Evolutionary conservation across 169 alveolate species (phyloP), one percentile per base, ranked within the genome.

Genomic region (Plasmodium cynomolgi): DNA sequence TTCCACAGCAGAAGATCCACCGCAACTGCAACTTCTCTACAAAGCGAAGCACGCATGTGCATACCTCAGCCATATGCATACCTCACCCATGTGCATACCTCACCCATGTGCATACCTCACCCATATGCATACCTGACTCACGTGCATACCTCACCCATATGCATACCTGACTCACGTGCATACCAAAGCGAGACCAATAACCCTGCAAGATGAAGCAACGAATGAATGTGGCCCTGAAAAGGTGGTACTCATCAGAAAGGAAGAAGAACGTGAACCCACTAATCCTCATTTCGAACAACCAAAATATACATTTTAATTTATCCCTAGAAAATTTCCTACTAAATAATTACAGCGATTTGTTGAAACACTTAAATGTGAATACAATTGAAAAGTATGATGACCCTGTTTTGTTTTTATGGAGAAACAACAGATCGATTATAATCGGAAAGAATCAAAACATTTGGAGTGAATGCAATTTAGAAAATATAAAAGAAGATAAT

Each of bases 361-460:
- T 79, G 39, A 91, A 56, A 20, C 26, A 84, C 68, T 92, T 93
- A 73, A 93, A 95, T 73, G 62, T 50, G 20, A 80, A 90, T 47
- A 80, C 91, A 7, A 54, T 90, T 80, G 94, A 90, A 83, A 83
- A 75, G 8, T 77, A 44, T 58, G 92, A 91, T n/a, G 56, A 92
- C 34, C 99, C 99, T 1, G 92, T 98, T 62, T 95, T 98, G 34
- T 98, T 97, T 79, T 95, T 99, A 74, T 99, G 99, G 99, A 96
- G 99, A 80, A 99, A 99, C 77, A 96, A 97, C 31, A 96, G 96
- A 56, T 96, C 98, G 3, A 97, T 99, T 17, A 98, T 99, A 33
- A 97, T 99, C 2, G 99, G 99, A 4, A 92, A 98, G 54, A 97
- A 99, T 96, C 98, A 98, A 91, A 98, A 98, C 84, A 98, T 99